Percentiles rank a stretch among this genome's conserved stretches.
Evolutionary conservation across 176 grass and related monocot genomes (phyloP).

Genomic region (Luzula sylvatica): DNA sequence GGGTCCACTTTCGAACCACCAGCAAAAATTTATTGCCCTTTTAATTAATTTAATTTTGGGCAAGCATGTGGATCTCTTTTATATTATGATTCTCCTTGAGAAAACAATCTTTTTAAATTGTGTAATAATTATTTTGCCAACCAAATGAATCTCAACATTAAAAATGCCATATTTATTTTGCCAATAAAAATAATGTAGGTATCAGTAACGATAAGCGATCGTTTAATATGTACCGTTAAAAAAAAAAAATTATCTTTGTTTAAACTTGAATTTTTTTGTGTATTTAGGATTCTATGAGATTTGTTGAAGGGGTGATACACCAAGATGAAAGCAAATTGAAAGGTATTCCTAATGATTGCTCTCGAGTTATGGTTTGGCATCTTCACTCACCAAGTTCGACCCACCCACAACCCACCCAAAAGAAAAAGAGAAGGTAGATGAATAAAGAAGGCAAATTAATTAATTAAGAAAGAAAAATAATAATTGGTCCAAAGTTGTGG

Average conservation of each 20-base stretch:
- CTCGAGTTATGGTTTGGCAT: constrained; percentile 36
- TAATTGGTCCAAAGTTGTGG: constrained; percentile 5
- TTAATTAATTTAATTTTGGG: constrained; percentile 16
- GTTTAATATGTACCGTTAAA: too few relatives aligned
- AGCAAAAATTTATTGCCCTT: constrained; percentile 13
- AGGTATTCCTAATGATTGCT: constrained; percentile 26
- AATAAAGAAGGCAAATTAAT: too few relatives aligned
- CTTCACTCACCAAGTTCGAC: constrained; percentile 17
- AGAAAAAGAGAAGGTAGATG: constrained; percentile 13
- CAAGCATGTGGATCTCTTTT: too few relatives aligned
- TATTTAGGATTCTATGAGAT: constrained; percentile 34
- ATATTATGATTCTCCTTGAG: too few relatives aligned
- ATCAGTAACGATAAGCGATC: too few relatives aligned
- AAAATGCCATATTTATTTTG: not conserved
- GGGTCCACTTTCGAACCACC: constrained; percentile 14
- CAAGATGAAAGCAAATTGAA: constrained; percentile 31
- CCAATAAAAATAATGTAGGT: not conserved
- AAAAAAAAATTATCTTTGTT: not conserved
- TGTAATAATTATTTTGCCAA: too few relatives aligned
- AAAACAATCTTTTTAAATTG: too few relatives aligned
- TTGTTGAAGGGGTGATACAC: constrained; percentile 26
- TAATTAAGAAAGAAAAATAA: constrained; percentile 1
- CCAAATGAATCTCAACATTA: too few relatives aligned
- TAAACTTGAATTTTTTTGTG: not conserved
- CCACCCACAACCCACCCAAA: constrained; percentile 1